phyloP scores from a whole-genome alignment of 352 stramenopile species.

The Globisporangium spiculum region DNA sequence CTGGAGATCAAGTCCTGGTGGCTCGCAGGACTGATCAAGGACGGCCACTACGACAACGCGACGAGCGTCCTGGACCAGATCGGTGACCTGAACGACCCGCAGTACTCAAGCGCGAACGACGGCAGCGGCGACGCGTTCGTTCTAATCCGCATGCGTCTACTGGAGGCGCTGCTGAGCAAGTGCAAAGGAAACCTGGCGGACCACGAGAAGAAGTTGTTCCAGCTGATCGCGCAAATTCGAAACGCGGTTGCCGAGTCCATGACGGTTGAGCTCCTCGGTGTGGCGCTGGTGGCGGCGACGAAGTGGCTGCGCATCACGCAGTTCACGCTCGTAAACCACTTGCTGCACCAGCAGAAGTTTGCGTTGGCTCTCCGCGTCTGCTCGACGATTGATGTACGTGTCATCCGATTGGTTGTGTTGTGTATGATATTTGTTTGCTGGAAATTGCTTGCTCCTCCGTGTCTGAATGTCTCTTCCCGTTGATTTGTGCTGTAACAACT shows the following conservation, averaged over 20 bases:
- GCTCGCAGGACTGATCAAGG: conserved; percentile 76
- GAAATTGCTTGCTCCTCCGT: not conserved
- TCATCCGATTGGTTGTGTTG: too few species aligned
- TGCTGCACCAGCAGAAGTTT: conserved; percentile 76
- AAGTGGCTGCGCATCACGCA: conserved; percentile 61
- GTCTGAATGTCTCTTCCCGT: not conserved
- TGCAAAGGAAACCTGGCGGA: conserved; percentile 54
- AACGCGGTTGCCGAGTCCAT: conserved; percentile 23
- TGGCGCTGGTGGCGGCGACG: conserved; percentile 27
- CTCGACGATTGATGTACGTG: conserved; percentile 60
- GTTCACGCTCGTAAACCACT: conserved; percentile 67
- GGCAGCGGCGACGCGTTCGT: conserved; percentile 37
- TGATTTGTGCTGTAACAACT: conserved; percentile 1
- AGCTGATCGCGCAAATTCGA: conserved; percentile 42
- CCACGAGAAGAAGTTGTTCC: conserved; percentile 69
- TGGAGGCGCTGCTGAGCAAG: conserved; percentile 67
- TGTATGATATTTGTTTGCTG: too few species aligned
- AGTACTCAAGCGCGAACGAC: conserved; percentile 6
- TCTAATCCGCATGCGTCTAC: conserved; percentile 51
- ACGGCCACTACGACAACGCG: conserved; percentile 74
- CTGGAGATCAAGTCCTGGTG: conserved; percentile 82
- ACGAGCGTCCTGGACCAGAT: conserved; percentile 74
- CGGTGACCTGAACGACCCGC: conserved; percentile 49
- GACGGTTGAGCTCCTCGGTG: conserved; percentile 29
- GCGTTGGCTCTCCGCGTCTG: conserved; percentile 58